Percentiles rank a stretch among this genome's conserved stretches.
Conservation (phyloP, 2,329 filamentous ascomycete genomes). For the Ophiocordyceps unilateralis region DNA sequence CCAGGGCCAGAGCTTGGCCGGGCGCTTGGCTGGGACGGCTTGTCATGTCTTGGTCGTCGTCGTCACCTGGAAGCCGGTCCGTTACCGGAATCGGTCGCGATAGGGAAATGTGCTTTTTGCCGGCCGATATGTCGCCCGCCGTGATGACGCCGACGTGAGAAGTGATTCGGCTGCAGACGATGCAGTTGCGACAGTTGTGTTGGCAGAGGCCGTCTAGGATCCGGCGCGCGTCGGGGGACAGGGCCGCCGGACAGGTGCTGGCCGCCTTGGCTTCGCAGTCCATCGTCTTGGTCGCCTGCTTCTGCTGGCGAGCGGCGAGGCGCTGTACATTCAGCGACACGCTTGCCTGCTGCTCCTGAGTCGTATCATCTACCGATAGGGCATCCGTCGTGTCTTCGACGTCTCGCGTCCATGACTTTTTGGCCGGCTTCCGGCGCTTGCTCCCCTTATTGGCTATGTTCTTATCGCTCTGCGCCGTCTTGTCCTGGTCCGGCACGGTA, state of each 20-base stretch:
- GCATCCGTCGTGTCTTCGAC: conserved; percentile 18
- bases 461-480: conserved; percentile 9
- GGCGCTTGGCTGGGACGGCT: conserved; percentile 54
- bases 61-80: conserved; percentile 30
- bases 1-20: conserved; percentile 56
- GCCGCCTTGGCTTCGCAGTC: conserved; percentile 8
- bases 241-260: conserved; percentile 12
- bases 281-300: conserved; percentile 11
- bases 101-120: conserved; percentile 43
- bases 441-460: conserved; percentile 23
- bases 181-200: conserved; percentile 39
- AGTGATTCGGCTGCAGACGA: conserved; percentile 36
- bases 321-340: conserved; percentile 13
- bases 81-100: conserved; percentile 50
- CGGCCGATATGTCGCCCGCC: conserved; percentile 17
- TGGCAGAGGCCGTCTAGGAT: conserved; percentile 35
- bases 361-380: conserved; percentile 17
- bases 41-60: conserved; percentile 28
- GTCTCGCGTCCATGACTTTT: conserved; percentile 6
- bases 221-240: conserved; percentile 33
- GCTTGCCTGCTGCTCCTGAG: conserved; percentile 15
- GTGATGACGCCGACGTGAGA: conserved; percentile 23
- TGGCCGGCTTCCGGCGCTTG: conserved; percentile 16
- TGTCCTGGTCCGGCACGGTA: conserved; percentile 18
- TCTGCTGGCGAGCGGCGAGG: not conserved